A percentile compares a stretch with the other conserved stretches of the same genome.
These are phyloP conservation scores for Microthlaspi erraticum DNA, from an alignment of 345 rosid species.

Conservation along the genomic window DNA sequence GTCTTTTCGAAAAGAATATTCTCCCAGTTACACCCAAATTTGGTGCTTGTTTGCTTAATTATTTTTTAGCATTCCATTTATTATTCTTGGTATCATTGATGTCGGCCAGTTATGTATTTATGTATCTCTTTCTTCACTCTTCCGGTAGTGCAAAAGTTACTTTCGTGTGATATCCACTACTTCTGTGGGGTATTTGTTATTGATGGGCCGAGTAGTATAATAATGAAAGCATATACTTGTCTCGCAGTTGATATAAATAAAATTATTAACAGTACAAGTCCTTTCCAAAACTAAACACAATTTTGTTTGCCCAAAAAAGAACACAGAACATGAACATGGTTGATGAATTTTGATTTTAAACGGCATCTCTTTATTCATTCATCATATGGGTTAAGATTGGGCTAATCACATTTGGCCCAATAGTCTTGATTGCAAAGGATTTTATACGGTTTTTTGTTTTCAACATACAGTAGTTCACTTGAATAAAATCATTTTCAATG, in stretches of 20 bases:
- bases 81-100: conserved; percentile 6
- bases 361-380: not conserved
- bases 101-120: conserved; percentile 38
- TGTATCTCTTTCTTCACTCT: conserved; percentile 37
- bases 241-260: conserved; percentile 15
- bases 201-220: conserved; percentile 35
- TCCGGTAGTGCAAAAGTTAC: conserved; percentile 38
- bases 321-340: conserved; percentile 8
- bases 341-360: not conserved
- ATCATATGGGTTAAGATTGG: conserved; percentile 11
- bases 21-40: not conserved
- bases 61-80: conserved; percentile 26
- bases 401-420: conserved; percentile 20
- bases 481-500: too few species aligned
- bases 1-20: not conserved
- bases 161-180: conserved; percentile 41
- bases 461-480: too few species aligned
- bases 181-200: conserved; percentile 41
- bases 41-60: conserved; percentile 18
- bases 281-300: not conserved
- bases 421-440: not conserved
- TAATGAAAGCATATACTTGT: conserved; percentile 29
- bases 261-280: not conserved
- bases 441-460: too few species aligned
- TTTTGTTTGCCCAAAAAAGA: not conserved